Evolutionary conservation across 1,284 basidiomycete genomes (phyloP).

Genomic region (Vanrija humicola): DNA sequence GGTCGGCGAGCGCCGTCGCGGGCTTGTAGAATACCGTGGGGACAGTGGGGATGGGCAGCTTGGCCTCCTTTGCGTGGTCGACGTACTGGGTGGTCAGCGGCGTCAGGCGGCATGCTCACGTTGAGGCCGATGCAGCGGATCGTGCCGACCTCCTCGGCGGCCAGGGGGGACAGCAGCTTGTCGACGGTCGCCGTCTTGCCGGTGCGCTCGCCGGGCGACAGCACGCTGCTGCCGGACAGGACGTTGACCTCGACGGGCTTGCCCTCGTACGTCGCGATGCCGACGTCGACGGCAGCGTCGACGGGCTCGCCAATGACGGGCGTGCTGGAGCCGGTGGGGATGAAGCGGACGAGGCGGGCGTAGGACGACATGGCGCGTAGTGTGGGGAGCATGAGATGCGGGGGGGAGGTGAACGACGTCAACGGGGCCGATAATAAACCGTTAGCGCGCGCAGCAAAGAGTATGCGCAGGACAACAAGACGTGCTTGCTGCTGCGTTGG

Average conservation of each 20-base stretch:
- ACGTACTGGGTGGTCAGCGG: slow-evolving; percentile 36
- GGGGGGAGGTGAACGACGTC: neutral
- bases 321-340: slow-evolving; percentile 10
- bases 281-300: slow-evolving; percentile 45
- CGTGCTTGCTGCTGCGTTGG: too few relatives aligned
- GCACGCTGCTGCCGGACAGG: slow-evolving; percentile 35
- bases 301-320: slow-evolving; percentile 42
- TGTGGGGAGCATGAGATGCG: slow-evolving; percentile 8
- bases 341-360: slow-evolving; percentile 42
- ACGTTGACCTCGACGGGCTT: slow-evolving; percentile 36
- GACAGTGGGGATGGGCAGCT: slow-evolving; percentile 30
- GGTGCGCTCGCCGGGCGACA: slow-evolving; percentile 40
- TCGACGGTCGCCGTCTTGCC: slow-evolving; percentile 33
- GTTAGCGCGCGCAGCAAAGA: too few relatives aligned
- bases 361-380: slow-evolving; percentile 21
- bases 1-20: slow-evolving; percentile 32
- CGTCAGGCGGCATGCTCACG: slow-evolving; percentile 24
- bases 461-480: too few relatives aligned
- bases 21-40: slow-evolving; percentile 46
- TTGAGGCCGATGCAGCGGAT: slow-evolving; percentile 47
- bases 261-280: slow-evolving; percentile 36
- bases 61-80: slow-evolving; percentile 46
- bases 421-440: too few relatives aligned
- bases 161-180: slow-evolving; percentile 42
- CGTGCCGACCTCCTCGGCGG: slow-evolving; percentile 36